Evolutionary conservation across 1,139 yeast genomes (phyloP), one percentile per base, ranked within the genome.

Genomic region (Saccharomyces hybrid): DNA sequence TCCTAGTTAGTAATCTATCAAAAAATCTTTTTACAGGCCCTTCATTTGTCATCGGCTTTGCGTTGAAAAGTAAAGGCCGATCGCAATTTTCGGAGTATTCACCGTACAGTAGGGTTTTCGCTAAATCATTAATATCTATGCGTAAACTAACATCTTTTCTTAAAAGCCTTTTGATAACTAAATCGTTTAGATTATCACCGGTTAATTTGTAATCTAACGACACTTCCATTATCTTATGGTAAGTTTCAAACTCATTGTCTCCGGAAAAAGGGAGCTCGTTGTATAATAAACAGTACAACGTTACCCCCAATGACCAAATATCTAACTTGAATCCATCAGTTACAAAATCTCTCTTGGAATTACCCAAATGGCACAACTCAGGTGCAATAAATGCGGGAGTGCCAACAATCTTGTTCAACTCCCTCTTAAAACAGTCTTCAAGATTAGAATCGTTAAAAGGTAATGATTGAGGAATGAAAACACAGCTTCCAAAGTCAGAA

Each of bases 381-480:
- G 91, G 91, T 1, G 90, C 83, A 57, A 82, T 78, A 63, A 85
- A 85, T 23, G 87, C 82, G 0, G 91, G 91, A 0, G 91, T 84
- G 0, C 91, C 90, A 50, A 84, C 84, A 8, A 70, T 66, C 49
- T 68, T 69, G 51, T 63, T 62, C 47, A 69, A 28, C 52, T 69
- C 73, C 4, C 59, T 61, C 44, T 57, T 55, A 41, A 60, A 67
- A 30, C 62, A 60, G 9, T 31, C 47, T 5, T 14, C 42, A 28
- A 56, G 31, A 26, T 48, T 48, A 2, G 52, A 57, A 34, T 60
- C 60, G 9, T 54, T 47, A 27, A 57, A 59, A 13, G 63, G 63
- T 11, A 61, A 57, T 16, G 50, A 41, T 30, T 52, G 50, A 4
- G 71, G 70, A 5, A 50, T 32, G 2, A 68, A 44, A n/a, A 67